Base-by-base conservation (phyloP, 2,329 filamentous ascomycete genomes). In the Passalora sequoiae region DNA sequence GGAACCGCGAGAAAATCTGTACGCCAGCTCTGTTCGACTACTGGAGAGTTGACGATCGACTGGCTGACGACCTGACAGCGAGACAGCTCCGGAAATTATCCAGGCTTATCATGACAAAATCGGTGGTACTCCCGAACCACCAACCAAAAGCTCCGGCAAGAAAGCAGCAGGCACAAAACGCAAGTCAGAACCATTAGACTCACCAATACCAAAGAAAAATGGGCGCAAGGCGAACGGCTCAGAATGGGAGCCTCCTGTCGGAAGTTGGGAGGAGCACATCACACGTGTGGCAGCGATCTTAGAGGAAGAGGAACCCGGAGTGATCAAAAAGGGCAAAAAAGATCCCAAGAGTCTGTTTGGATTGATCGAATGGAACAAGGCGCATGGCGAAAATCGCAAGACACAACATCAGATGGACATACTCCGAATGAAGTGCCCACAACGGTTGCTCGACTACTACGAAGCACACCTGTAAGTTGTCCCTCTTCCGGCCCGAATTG, bases 1-100 rank as follows among this genome's bases (percentile, higher is more conserved):
- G 86, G 86, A 92, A 60, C 81, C 84, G 0, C 81, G 86, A 55
- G 78, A 80, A 8, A 89, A 89, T 54, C 68, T 87, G 77, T 81
- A 65, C 46, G 73, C 46, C 12, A 27, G 6, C 24, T n/a, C n/a
- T n/a, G n/a, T n/a, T n/a, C n/a, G n/a, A n/a, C n/a, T n/a, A n/a
- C n/a, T n/a, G n/a, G n/a, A n/a, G n/a, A n/a, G n/a, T n/a, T n/a
- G n/a, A 12, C 3, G 16, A 20, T 7, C 6, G 4, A 19, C n/a
- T 27, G 15, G 28, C 44, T 50, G 24, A 53, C 25, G 7, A 10
- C 5, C 9, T n/a, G 24, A 9, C 27, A 56, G 53, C 8, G 63
- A 60, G 38, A 65, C 64, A 13, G 70, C 70, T 2, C 44, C 53
- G 17, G 70, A 81, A 9, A 71, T 84, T 1, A 70, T 91, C 0